These are phyloP conservation scores for Dictyostelium purpureum DNA, from an alignment of 78 protist genomes.

Conservation along the genomic window DNA sequence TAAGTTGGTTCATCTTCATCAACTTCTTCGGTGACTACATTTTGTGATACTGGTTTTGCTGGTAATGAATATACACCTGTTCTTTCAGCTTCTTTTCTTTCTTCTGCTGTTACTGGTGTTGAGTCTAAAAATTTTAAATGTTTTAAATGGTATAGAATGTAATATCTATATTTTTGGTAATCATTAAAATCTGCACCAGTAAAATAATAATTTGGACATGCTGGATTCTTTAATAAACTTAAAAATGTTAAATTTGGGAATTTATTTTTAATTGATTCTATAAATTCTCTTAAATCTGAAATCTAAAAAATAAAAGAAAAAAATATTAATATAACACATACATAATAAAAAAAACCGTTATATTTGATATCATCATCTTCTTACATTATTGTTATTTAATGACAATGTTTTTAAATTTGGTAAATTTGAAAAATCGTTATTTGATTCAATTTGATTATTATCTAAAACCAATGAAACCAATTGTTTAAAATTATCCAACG, in stretches of 20 bases:
- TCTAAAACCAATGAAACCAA: constrained; percentile 60
- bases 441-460: constrained; percentile 56
- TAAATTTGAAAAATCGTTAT: constrained; percentile 50
- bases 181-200: constrained; percentile 61
- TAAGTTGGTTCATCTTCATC: constrained; percentile 39
- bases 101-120: constrained; percentile 67
- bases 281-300: constrained; percentile 64
- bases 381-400: constrained; percentile 76
- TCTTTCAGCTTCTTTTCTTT: constrained; percentile 70
- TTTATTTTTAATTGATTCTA: constrained; percentile 71
- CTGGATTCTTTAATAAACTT: constrained; percentile 80
- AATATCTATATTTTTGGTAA: constrained; percentile 79
- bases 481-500: constrained; percentile 39
- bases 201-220: constrained; percentile 74
- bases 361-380: too few relatives aligned
- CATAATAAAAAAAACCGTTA: too few relatives aligned
- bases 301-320: too few relatives aligned
- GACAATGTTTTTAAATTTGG: constrained; percentile 71
- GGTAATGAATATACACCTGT: constrained; percentile 51
- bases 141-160: constrained; percentile 48
- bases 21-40: neutral
- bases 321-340: neutral
- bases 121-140: constrained; percentile 81
- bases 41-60: constrained; percentile 37
- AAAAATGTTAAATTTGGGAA: constrained; percentile 82